Conservation (phyloP, 805 yeast species). For the Lipomyces mesembrius region DNA sequence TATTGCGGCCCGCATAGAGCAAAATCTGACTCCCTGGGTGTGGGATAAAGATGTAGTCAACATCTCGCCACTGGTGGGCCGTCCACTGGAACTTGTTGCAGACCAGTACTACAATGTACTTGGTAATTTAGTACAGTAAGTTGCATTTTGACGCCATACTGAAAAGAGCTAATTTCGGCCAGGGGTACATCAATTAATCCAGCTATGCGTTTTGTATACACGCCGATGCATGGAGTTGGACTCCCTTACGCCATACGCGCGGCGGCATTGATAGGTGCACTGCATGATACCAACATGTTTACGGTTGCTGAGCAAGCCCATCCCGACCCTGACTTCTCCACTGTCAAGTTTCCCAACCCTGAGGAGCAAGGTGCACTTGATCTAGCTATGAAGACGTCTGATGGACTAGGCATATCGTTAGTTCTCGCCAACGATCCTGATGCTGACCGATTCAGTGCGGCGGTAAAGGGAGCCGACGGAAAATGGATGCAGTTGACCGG, state of each 20-base stretch:
- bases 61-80: conserved; percentile 26
- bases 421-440: conserved; percentile 95
- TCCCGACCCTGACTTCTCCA: conserved; percentile 86
- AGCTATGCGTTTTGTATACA: conserved; percentile 66
- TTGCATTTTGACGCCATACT: neutral
- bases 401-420: conserved; percentile 53
- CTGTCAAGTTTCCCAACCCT: conserved; percentile 92
- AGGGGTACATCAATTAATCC: conserved; percentile 39
- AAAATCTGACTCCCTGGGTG: conserved; percentile 64
- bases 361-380: conserved; percentile 92
- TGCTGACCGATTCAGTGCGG: conserved; percentile 91
- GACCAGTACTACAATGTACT: conserved; percentile 28
- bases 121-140: conserved; percentile 9
- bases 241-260: conserved; percentile 58
- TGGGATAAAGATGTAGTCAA: conserved; percentile 49
- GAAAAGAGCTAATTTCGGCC: no score
- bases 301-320: conserved; percentile 65
- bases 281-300: conserved; percentile 43
- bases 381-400: conserved; percentile 68
- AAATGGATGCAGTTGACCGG: conserved; percentile 85
- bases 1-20: conserved; percentile 67
- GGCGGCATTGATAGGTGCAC: conserved; percentile 48
- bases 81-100: conserved; percentile 27
- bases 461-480: conserved; percentile 55
- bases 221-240: conserved; percentile 98